phyloP scores from a whole-genome alignment of 805 yeast species.

The Candida endomychidarum region DNA sequence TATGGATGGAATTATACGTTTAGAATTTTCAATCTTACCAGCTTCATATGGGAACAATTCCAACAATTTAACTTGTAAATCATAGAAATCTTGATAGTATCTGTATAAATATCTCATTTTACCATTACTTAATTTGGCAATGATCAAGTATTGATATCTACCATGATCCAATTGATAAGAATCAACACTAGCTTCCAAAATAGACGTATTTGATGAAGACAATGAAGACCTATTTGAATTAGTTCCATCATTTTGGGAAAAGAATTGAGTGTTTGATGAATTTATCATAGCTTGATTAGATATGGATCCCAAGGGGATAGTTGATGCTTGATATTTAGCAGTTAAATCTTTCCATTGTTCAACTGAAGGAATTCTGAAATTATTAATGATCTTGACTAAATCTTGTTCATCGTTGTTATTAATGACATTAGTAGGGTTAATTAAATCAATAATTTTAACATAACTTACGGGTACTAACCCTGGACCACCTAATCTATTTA shows the following conservation, averaged over 20 bases:
- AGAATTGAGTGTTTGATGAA: slow-evolving; percentile 39
- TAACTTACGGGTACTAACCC: slow-evolving; percentile 93
- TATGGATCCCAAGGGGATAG: slow-evolving; percentile 65
- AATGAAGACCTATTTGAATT: slow-evolving; percentile 28
- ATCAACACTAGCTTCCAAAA: slow-evolving; percentile 72
- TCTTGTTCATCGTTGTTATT: slow-evolving; percentile 45
- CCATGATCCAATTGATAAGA: slow-evolving; percentile 79
- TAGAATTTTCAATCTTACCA: slow-evolving; percentile 74
- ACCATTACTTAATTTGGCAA: slow-evolving; percentile 69
- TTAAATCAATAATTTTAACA: slow-evolving; percentile 80
- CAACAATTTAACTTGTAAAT: slow-evolving; percentile 79
- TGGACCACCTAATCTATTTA: slow-evolving; percentile 93
- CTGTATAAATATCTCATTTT: slow-evolving; percentile 71
- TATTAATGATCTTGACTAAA: slow-evolving; percentile 50
- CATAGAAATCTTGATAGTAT: slow-evolving; percentile 93
- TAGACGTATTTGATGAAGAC: slow-evolving; percentile 31
- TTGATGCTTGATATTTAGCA: slow-evolving; percentile 88
- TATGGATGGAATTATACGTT: slow-evolving; percentile 84
- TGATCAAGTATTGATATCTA: slow-evolving; percentile 82
- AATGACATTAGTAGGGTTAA: slow-evolving; percentile 28
- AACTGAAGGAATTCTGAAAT: slow-evolving; percentile 81
- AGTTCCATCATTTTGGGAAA: slow-evolving; percentile 22
- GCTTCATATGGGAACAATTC: slow-evolving; percentile 91
- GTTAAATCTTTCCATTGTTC: slow-evolving; percentile 93
- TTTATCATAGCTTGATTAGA: slow-evolving; percentile 30